phyloP scores from a whole-genome alignment of 2,329 filamentous ascomycete species.

The Exophiala oligosperma region DNA sequence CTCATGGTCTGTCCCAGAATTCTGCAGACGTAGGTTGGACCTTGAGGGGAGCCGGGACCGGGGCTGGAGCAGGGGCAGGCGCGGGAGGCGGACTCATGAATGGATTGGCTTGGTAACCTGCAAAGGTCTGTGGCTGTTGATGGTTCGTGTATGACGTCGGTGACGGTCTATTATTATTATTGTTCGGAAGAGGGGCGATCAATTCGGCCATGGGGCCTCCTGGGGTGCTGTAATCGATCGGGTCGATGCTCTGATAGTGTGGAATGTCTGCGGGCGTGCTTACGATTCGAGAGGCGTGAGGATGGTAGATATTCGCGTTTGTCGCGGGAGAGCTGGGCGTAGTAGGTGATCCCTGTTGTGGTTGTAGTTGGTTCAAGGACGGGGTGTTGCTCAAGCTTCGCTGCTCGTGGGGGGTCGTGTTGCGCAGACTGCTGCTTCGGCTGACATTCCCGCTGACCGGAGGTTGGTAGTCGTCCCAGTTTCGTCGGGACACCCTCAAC shows the following conservation, averaged over 20 bases:
- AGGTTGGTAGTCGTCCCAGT: slow-evolving; percentile 25
- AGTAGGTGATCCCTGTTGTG: slow-evolving; percentile 12
- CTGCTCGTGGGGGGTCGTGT: slow-evolving; percentile 4
- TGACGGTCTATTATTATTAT: neutral
- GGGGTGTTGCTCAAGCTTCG: slow-evolving; percentile 14
- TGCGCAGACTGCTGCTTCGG: slow-evolving; percentile 18
- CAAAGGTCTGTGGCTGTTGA: slow-evolving; percentile 6
- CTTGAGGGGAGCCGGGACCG: neutral
- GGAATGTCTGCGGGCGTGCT: slow-evolving; percentile 10
- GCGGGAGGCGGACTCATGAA: neutral
- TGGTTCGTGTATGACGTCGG: neutral
- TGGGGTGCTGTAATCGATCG: slow-evolving; percentile 14
- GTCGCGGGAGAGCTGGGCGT: slow-evolving; percentile 8
- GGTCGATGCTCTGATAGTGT: slow-evolving; percentile 9
- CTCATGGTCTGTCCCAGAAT: neutral
- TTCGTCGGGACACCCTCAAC: slow-evolving; percentile 21
- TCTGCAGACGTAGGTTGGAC: slow-evolving; percentile 1
- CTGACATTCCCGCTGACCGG: slow-evolving; percentile 13
- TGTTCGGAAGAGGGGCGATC: slow-evolving; percentile 16
- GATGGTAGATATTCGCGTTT: neutral
- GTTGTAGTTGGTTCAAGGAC: neutral
- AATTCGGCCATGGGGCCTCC: slow-evolving; percentile 28
- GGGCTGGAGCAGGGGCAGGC: neutral
- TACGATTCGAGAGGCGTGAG: slow-evolving; percentile 14
- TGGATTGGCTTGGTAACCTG: neutral